Percentiles rank a stretch among this genome's conserved stretches.
Evolutionary conservation across 2,329 filamentous ascomycete species (phyloP).

Genomic region (Clonostachys chloroleuca): DNA sequence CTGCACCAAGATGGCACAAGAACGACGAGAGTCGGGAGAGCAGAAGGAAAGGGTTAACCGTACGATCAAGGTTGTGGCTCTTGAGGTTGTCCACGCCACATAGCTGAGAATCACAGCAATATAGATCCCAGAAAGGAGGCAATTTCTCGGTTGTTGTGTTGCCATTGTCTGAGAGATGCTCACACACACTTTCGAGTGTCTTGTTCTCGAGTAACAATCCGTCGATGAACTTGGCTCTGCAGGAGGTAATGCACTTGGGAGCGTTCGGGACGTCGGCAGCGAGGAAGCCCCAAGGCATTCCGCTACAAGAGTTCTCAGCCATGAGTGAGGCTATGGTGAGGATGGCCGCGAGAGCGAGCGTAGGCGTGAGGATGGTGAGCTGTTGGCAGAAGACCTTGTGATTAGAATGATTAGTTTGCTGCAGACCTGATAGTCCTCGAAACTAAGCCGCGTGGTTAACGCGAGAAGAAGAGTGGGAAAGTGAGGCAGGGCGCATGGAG

Average conservation of each 20-base stretch:
- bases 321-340: neutral
- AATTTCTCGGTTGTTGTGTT: constrained; percentile 11
- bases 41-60: constrained; percentile 6
- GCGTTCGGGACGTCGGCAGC: constrained; percentile 19
- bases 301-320: constrained; percentile 8
- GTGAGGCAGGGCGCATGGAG: no score
- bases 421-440: no score
- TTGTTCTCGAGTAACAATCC: constrained; percentile 15
- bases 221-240: constrained; percentile 22
- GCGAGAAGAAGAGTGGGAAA: no score
- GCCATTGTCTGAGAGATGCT: constrained; percentile 16
- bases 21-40: neutral
- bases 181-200: constrained; percentile 23
- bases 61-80: constrained; percentile 36
- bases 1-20: neutral
- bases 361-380: no score
- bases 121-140: constrained; percentile 34
- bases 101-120: constrained; percentile 45
- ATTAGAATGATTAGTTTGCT: no score
- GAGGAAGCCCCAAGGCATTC: constrained; percentile 19
- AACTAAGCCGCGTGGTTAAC: no score
- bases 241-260: constrained; percentile 24
- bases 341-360: neutral
- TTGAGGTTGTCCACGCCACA: constrained; percentile 39
- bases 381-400: no score